Evolutionary conservation across 1,284 basidiomycete species (phyloP).

Genomic region (Leccinum solheimii): DNA sequence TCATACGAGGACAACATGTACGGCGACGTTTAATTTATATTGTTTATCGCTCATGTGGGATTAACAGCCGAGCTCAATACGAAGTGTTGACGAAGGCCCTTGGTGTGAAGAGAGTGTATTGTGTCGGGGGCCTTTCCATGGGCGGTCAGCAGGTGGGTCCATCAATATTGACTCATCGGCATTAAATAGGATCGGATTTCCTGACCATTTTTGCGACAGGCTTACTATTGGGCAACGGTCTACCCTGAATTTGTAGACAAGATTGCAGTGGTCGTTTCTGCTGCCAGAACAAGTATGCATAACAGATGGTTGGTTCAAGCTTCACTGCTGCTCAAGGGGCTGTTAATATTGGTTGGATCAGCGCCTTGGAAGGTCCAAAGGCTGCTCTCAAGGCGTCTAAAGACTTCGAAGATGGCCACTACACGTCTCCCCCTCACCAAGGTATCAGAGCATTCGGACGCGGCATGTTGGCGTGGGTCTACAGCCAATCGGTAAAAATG

Average conservation of each 20-base stretch:
- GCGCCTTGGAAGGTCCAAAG: conserved; percentile 60
- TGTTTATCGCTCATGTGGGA: background rate
- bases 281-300: conserved; percentile 55
- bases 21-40: background rate
- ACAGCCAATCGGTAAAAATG: conserved; percentile 48
- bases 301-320: conserved; percentile 49
- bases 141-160: conserved; percentile 52
- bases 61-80: conserved; percentile 52
- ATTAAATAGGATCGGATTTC: background rate
- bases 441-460: conserved; percentile 56
- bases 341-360: conserved; percentile 18
- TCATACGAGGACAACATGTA: conserved; percentile 30
- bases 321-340: background rate
- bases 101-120: conserved; percentile 46
- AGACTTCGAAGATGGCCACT: conserved; percentile 56
- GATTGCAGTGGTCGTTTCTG: conserved; percentile 28
- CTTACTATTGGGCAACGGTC: conserved; percentile 59
- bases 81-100: conserved; percentile 52
- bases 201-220: conserved; percentile 32
- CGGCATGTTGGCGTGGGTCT: conserved; percentile 57
- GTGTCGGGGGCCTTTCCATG: conserved; percentile 61
- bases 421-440: conserved; percentile 45
- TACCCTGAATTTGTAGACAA: conserved; percentile 57
- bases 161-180: background rate
- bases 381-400: conserved; percentile 52